Base-by-base conservation (phyloP, 2,329 filamentous ascomycete genomes). In the Anisogramma anomala region DNA sequence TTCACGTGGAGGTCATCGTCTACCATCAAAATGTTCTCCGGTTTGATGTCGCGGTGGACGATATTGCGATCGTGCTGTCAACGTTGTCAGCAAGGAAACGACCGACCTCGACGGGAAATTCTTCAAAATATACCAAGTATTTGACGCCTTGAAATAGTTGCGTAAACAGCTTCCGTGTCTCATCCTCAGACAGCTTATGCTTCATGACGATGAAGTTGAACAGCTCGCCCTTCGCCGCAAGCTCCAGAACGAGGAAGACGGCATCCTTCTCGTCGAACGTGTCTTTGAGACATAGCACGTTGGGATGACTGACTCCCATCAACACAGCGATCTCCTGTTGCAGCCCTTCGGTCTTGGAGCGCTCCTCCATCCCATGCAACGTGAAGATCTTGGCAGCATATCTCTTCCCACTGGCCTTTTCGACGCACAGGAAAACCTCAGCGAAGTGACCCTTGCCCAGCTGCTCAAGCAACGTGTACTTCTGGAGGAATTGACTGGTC, bases 21-120 rank as follows among this genome's bases (percentile, higher is more conserved):
- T 4, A 82, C 78, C 26, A 98, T 67, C 7, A 98, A 66, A 25
- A 98, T 96, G 54, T 96, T 96, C 58, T 96, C 89, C 0, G 88
- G 89, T 61, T 95, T 96, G 63, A 98, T 95, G 53, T 98, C 91
- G 43, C 91, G 82, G 59, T 98, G 91, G 4, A 96, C 88, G 58
- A 98, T 94, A 53, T 91, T 93, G 48, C 91, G 84, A 47, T 96
- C 91, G 58, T 98, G 91, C 89, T 95, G 47, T 25, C 44, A 26
- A 25, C 8, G 32, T 26, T 27, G 45, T 67, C 36, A 66, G 58
- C 27, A 37, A n/a, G n/a, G n/a, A n/a, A n/a, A n/a, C n/a, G 10
- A 17, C 8, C 4, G 5, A 8, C 30, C 9, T 32, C 15, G 30
- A 18, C 15, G 9, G 7, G 15, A 9, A 15, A n/a, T n/a, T 14